phyloP scores from a whole-genome alignment of 345 rosid genomes.

The Excoecaria cochinchinensis region DNA sequence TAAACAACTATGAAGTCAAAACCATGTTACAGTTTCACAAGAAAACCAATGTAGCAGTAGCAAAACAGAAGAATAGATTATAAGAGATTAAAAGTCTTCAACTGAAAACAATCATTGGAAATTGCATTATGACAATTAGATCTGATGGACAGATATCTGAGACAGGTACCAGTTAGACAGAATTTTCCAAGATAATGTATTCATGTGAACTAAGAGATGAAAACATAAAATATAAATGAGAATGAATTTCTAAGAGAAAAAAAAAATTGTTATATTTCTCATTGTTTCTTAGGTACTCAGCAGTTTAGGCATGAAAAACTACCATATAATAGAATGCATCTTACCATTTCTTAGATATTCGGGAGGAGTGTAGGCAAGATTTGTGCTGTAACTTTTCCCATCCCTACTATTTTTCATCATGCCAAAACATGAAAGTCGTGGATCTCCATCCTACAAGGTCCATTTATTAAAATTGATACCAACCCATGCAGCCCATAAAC shows the following conservation, averaged over 20 bases:
- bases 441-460: constrained; percentile 82
- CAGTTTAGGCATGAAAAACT: neutral
- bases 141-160: neutral
- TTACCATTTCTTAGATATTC: constrained; percentile 89
- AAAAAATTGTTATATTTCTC: no score
- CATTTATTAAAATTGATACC: constrained; percentile 17
- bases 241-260: no score
- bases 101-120: neutral
- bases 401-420: constrained; percentile 94
- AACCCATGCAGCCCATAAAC: constrained; percentile 8
- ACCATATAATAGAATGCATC: neutral
- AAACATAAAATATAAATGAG: no score
- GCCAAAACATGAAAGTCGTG: constrained; percentile 96
- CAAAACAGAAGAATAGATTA: neutral
- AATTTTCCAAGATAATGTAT: constrained; percentile 9
- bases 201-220: neutral
- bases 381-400: constrained; percentile 94
- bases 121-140: neutral
- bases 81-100: neutral
- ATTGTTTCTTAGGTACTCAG: no score
- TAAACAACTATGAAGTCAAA: neutral
- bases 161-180: neutral
- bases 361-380: constrained; percentile 93
- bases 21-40: neutral
- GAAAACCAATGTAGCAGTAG: neutral